A percentile compares a stretch with the other conserved stretches of the same genome.
phyloP scores from a whole-genome alignment of 768 basidiomycete genomes.

The Xanthoconium purpureum region DNA sequence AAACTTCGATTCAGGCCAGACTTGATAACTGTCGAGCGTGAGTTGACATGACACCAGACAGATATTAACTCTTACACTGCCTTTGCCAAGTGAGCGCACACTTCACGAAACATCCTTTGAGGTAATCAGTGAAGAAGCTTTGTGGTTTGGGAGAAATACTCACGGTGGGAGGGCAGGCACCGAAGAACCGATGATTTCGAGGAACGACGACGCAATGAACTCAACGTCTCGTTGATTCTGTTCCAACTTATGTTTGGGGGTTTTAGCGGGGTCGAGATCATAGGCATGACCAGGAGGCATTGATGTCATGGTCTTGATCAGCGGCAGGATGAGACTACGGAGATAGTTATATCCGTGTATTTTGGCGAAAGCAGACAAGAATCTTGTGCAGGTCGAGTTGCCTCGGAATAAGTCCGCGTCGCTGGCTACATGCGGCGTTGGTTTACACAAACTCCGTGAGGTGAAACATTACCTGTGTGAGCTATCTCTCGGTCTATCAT shows the following conservation, averaged over 20 bases:
- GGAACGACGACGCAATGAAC: slow-evolving; percentile 69
- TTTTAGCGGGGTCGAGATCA: slow-evolving; percentile 71
- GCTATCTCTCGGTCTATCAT: slow-evolving; percentile 86
- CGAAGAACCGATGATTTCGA: slow-evolving; percentile 72
- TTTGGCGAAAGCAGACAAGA: slow-evolving; percentile 81
- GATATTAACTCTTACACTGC: slow-evolving; percentile 56
- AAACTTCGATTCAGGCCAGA: slow-evolving; percentile 79
- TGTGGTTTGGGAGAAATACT: slow-evolving; percentile 27
- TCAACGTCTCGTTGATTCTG: slow-evolving; percentile 72
- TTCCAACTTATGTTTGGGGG: slow-evolving; percentile 53
- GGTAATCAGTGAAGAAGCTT: not conserved
- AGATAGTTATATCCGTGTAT: slow-evolving; percentile 93
- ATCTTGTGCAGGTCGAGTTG: slow-evolving; percentile 84
- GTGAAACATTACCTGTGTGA: slow-evolving; percentile 54
- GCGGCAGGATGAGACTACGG: slow-evolving; percentile 71
- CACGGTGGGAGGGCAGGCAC: slow-evolving; percentile 70
- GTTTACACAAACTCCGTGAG: not conserved
- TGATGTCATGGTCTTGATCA: slow-evolving; percentile 70
- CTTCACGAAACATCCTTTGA: slow-evolving; percentile 78
- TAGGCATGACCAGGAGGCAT: slow-evolving; percentile 74
- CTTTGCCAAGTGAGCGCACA: slow-evolving; percentile 76
- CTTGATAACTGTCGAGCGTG: slow-evolving; percentile 43
- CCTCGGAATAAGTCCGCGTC: slow-evolving; percentile 83
- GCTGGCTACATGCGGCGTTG: slow-evolving; percentile 47
- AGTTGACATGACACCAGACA: slow-evolving; percentile 9